phyloP scores from a whole-genome alignment of 345 rosid genomes.

The Conringia planisiliqua region DNA sequence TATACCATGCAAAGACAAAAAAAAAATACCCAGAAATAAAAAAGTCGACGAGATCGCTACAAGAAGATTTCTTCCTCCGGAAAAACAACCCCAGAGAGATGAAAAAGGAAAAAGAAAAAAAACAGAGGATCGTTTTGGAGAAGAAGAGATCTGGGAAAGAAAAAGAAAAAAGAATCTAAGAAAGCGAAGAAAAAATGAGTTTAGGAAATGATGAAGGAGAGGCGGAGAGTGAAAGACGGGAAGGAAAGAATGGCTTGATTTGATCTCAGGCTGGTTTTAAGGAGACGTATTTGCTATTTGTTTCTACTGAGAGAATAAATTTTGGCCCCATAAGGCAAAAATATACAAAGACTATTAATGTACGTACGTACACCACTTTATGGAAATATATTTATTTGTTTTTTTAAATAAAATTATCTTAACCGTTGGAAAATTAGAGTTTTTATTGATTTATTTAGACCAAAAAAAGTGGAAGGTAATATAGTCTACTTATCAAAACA shows the following conservation, averaged over 20 bases:
- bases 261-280: slow-evolving; percentile 12
- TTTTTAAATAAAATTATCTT: neutral
- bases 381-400: neutral
- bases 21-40: neutral
- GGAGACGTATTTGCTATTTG: slow-evolving; percentile 35
- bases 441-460: neutral
- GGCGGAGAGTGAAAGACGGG: slow-evolving; percentile 35
- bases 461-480: slow-evolving; percentile 3
- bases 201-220: slow-evolving; percentile 16
- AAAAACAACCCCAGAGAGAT: slow-evolving; percentile 26
- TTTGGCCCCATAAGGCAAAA: neutral
- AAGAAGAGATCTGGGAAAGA: slow-evolving; percentile 10
- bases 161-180: neutral
- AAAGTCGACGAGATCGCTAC: neutral
- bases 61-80: slow-evolving; percentile 4
- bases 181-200: neutral
- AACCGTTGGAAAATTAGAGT: neutral
- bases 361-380: slow-evolving; percentile 5
- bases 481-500: neutral
- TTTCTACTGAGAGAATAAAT: slow-evolving; percentile 5
- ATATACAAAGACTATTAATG: neutral
- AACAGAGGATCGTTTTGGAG: slow-evolving; percentile 9
- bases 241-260: slow-evolving; percentile 8
- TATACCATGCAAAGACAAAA: slow-evolving; percentile 17
- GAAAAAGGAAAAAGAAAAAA: neutral